These are phyloP conservation scores for Cephalotrichum gorgonifer DNA, from an alignment of 2,329 filamentous ascomycete species.

Conservation along the genomic window DNA sequence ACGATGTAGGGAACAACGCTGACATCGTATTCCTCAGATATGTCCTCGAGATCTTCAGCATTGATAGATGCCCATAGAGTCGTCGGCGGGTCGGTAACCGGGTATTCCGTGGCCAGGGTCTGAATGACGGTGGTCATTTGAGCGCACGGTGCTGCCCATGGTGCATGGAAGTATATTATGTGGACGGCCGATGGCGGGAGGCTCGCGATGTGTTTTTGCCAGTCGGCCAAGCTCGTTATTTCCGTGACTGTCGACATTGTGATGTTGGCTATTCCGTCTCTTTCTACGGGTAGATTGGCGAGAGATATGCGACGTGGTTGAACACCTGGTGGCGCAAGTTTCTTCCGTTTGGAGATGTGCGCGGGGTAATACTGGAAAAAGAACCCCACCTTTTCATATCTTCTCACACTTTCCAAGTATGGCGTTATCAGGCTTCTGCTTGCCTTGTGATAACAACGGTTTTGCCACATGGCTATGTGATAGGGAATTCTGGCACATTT, in stretches of 20 bases:
- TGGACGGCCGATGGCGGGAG: slow-evolving; percentile 63
- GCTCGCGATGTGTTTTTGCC: slow-evolving; percentile 56
- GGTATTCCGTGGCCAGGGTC: slow-evolving; percentile 79
- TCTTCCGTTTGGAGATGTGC: background rate
- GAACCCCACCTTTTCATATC: background rate
- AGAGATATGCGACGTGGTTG: background rate
- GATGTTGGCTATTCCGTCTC: background rate
- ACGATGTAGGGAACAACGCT: slow-evolving; percentile 90
- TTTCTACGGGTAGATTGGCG: background rate
- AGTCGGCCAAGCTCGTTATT: slow-evolving; percentile 63
- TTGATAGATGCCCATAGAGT: slow-evolving; percentile 86
- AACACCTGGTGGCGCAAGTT: background rate
- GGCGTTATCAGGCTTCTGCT: too few species aligned
- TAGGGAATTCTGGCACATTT: too few species aligned
- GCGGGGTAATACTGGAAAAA: background rate
- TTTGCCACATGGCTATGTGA: too few species aligned
- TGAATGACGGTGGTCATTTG: slow-evolving; percentile 85
- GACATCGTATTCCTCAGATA: slow-evolving; percentile 88
- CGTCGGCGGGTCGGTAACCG: slow-evolving; percentile 51
- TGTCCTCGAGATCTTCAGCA: slow-evolving; percentile 85
- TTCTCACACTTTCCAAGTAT: too few species aligned
- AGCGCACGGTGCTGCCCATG: slow-evolving; percentile 91
- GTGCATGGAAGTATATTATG: slow-evolving; percentile 88
- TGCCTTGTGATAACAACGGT: too few species aligned
- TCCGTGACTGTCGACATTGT: slow-evolving; percentile 68